phyloP scores from a whole-genome alignment of 2,329 filamentous ascomycete species.

The Volutella citrinella region DNA sequence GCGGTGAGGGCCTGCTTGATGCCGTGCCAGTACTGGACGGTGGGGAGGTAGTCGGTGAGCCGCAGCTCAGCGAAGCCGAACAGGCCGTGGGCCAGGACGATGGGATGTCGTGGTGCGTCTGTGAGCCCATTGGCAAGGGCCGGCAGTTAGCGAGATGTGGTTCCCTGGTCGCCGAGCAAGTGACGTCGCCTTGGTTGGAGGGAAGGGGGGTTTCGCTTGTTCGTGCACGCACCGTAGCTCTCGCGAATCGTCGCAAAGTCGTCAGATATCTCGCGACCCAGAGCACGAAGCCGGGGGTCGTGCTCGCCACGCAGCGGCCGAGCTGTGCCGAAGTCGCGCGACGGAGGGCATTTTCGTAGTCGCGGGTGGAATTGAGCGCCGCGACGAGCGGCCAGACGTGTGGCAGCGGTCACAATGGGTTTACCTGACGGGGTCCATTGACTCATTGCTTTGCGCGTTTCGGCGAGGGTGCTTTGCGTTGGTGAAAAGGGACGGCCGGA shows the following conservation, averaged over 20 bases:
- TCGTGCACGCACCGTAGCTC: slow-evolving; percentile 42
- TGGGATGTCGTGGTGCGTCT: slow-evolving; percentile 58
- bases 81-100: slow-evolving; percentile 64
- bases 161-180: too few relatives aligned
- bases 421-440: slow-evolving; percentile 16
- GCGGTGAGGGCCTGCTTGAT: slow-evolving; percentile 56
- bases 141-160: too few relatives aligned
- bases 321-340: slow-evolving; percentile 14
- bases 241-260: slow-evolving; percentile 45
- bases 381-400: neutral
- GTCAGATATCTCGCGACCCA: slow-evolving; percentile 41
- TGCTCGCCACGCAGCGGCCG: slow-evolving; percentile 13
- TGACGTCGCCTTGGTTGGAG: too few relatives aligned
- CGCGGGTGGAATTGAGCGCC: slow-evolving; percentile 6
- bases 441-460: slow-evolving; percentile 19
- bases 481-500: too few relatives aligned
- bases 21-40: slow-evolving; percentile 63
- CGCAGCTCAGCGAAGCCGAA: slow-evolving; percentile 60
- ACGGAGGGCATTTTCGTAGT: neutral
- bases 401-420: slow-evolving; percentile 3
- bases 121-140: too few relatives aligned
- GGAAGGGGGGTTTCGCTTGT: too few relatives aligned
- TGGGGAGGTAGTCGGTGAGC: slow-evolving; percentile 49
- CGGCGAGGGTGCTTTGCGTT: too few relatives aligned
- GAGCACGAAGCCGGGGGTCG: slow-evolving; percentile 39